Conservation (phyloP, 2,329 filamentous ascomycete genomes). For the Cladophialophora yegresii region DNA sequence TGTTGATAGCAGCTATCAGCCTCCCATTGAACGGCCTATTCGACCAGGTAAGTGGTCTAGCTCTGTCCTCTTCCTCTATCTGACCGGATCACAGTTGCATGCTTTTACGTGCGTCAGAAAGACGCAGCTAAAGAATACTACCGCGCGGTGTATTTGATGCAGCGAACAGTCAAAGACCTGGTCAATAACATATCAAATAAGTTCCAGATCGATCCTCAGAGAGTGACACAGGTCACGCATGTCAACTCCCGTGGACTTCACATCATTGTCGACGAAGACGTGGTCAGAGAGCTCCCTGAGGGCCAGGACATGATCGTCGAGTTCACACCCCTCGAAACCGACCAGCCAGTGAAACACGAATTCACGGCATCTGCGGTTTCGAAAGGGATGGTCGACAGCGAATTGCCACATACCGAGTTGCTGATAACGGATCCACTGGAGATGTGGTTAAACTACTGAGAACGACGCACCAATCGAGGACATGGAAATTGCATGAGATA, state of each 20-base stretch:
- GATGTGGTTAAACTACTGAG: conserved; percentile 38
- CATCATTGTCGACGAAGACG: conserved; percentile 87
- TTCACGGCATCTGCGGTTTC: conserved; percentile 19
- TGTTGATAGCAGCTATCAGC: conserved; percentile 81
- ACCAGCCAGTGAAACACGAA: conserved; percentile 33
- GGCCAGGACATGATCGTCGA: conserved; percentile 84
- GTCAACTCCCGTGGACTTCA: conserved; percentile 73
- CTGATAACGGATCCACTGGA: conserved; percentile 34
- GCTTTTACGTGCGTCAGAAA: conserved; percentile 73
- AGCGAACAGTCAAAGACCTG: conserved; percentile 74
- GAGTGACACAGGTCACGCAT: conserved; percentile 70
- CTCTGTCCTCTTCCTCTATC: conserved; percentile 16
- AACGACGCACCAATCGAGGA: conserved; percentile 12
- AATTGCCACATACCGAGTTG: conserved; percentile 27
- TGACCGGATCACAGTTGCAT: conserved; percentile 65
- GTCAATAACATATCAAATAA: conserved; percentile 73
- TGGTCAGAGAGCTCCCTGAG: conserved; percentile 78
- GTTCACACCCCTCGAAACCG: conserved; percentile 63
- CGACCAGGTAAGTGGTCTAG: conserved; percentile 61
- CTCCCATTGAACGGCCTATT: conserved; percentile 69
- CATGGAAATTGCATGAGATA: conserved; percentile 33
- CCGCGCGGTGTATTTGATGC: conserved; percentile 80
- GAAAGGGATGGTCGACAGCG: conserved; percentile 33
- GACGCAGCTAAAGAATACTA: conserved; percentile 64
- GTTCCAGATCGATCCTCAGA: conserved; percentile 73